phyloP scores from a whole-genome alignment of 257 asterid species.

The Anisodus acutangulus region DNA sequence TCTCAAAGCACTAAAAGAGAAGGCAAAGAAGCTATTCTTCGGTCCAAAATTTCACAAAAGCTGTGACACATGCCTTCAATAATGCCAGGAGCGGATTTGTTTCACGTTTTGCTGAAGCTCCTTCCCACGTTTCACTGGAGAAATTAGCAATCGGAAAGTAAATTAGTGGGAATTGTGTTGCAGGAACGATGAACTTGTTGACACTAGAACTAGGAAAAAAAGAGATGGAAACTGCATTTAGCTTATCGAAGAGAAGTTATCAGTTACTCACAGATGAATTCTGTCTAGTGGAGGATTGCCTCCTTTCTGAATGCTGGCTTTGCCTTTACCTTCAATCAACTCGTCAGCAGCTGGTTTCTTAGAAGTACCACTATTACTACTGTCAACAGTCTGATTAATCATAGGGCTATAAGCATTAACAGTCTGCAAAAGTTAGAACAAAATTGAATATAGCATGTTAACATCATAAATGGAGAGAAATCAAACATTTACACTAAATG shows the following conservation, averaged over 20 bases:
- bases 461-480: background rate
- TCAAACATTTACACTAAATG: background rate
- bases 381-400: background rate
- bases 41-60: constrained; percentile 69
- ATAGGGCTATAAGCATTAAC: background rate
- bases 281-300: constrained; percentile 53
- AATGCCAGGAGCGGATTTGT: constrained; percentile 56
- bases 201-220: background rate
- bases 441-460: background rate
- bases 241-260: background rate
- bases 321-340: constrained; percentile 37
- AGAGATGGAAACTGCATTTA: background rate
- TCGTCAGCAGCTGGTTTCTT: constrained; percentile 39
- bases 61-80: constrained; percentile 55
- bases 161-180: constrained; percentile 19
- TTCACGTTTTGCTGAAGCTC: constrained; percentile 48
- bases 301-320: constrained; percentile 37
- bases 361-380: constrained; percentile 22
- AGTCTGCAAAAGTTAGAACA: constrained; percentile 25
- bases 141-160: constrained; percentile 25
- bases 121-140: constrained; percentile 66
- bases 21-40: constrained; percentile 41
- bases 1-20: constrained; percentile 12
- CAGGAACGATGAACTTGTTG: background rate
- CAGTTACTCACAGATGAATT: constrained; percentile 62